These are phyloP conservation scores for Macrolepiota dolichaula DNA, from an alignment of 768 basidiomycete species.

Conservation along the genomic window DNA sequence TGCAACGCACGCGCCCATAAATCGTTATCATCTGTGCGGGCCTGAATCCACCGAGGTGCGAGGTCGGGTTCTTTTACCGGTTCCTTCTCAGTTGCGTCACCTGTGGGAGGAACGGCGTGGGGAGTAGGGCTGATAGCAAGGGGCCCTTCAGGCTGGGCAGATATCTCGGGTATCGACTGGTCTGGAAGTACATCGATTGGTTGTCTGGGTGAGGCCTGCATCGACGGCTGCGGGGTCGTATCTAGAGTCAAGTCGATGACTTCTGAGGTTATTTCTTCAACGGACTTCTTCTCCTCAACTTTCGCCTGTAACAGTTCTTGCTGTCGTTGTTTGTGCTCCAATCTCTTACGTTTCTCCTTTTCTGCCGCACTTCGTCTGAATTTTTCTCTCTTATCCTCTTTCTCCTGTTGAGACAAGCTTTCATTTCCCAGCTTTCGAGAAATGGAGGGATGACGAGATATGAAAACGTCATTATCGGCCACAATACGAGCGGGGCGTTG, in stretches of 20 bases:
- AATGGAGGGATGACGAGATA: neutral
- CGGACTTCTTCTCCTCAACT: neutral
- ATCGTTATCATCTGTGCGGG: neutral
- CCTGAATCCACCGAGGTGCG: constrained; percentile 17
- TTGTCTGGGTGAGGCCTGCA: neutral
- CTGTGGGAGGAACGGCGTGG: neutral
- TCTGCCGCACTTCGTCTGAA: constrained; percentile 3
- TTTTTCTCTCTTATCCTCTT: neutral
- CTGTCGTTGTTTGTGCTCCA: neutral
- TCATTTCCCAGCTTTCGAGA: neutral
- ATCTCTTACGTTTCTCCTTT: constrained; percentile 4
- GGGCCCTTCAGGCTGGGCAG: neutral
- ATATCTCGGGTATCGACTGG: neutral
- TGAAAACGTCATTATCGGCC: neutral
- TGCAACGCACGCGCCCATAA: constrained; percentile 6
- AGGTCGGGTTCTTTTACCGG: constrained; percentile 11
- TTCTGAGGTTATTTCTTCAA: neutral
- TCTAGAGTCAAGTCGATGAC: constrained; percentile 1
- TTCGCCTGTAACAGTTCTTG: neutral
- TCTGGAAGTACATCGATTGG: neutral
- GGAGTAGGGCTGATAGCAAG: neutral
- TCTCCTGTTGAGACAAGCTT: neutral
- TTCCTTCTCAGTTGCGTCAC: constrained; percentile 1
- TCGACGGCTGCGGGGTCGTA: neutral
- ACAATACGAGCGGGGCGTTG: neutral